Evolutionary conservation across 768 basidiomycete genomes (phyloP).

Genomic region (Hortiboletus campestris): DNA sequence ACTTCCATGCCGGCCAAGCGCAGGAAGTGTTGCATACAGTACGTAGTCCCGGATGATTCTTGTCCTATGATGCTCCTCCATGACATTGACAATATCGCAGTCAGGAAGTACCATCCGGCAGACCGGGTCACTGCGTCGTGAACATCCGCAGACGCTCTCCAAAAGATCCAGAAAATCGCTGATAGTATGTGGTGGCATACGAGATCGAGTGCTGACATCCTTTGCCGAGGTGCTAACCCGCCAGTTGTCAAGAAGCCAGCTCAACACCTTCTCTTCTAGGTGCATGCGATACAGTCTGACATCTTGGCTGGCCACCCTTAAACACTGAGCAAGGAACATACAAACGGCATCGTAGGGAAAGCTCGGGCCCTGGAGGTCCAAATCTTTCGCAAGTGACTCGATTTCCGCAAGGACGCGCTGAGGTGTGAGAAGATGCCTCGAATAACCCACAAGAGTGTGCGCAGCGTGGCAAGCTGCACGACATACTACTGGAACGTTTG

Average conservation of each 20-base stretch:
- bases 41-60: slow-evolving; percentile 68
- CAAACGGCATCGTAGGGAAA: slow-evolving; percentile 91
- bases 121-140: slow-evolving; percentile 43
- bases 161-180: slow-evolving; percentile 65
- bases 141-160: slow-evolving; percentile 59
- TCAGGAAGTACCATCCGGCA: slow-evolving; percentile 65
- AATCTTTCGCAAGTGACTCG: slow-evolving; percentile 73
- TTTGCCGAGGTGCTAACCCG: slow-evolving; percentile 40
- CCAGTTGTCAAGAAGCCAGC: slow-evolving; percentile 82
- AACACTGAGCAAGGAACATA: slow-evolving; percentile 66
- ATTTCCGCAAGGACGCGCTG: slow-evolving; percentile 69
- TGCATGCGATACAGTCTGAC: slow-evolving; percentile 80
- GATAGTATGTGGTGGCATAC: slow-evolving; percentile 52
- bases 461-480: slow-evolving; percentile 79
- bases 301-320: slow-evolving; percentile 76
- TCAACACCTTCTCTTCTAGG: slow-evolving; percentile 81
- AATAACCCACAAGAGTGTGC: slow-evolving; percentile 48
- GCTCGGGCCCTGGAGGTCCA: slow-evolving; percentile 88
- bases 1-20: slow-evolving; percentile 25
- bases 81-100: slow-evolving; percentile 57
- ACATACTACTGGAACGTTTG: slow-evolving; percentile 64
- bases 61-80: slow-evolving; percentile 58
- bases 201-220: slow-evolving; percentile 35
- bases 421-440: slow-evolving; percentile 45
- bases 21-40: slow-evolving; percentile 60